A percentile compares a stretch with the other conserved stretches of the same genome.
These are phyloP conservation scores for Aspergillus carbonarius DNA, from an alignment of 2,329 filamentous ascomycete genomes.

Conservation along the genomic window DNA sequence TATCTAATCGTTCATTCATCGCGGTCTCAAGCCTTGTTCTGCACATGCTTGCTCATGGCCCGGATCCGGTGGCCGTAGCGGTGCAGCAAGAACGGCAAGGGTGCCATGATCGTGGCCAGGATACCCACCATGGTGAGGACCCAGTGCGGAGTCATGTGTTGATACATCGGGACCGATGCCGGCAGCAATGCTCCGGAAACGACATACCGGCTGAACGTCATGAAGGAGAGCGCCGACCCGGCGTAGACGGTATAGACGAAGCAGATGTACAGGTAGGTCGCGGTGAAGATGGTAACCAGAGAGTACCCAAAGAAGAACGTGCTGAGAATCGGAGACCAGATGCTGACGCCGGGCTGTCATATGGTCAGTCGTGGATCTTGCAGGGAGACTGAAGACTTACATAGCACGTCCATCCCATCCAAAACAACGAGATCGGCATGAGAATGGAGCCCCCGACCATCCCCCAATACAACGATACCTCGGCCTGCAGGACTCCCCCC, in stretches of 20 bases:
- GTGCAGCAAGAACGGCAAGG: not conserved
- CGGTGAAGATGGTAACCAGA: slow-evolving; percentile 2
- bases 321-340: not conserved
- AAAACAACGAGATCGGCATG: slow-evolving; percentile 2
- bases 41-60: not conserved
- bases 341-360: not conserved
- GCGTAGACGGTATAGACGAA: slow-evolving; percentile 2
- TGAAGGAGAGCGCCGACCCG: not conserved
- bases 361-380: not conserved
- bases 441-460: not conserved
- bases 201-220: not conserved
- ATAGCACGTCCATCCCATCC: slow-evolving; percentile 3
- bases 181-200: not conserved
- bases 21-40: not conserved
- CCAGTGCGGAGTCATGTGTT: slow-evolving; percentile 2
- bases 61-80: not conserved
- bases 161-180: not conserved
- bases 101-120: not conserved
- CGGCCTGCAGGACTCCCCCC: not conserved
- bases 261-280: not conserved
- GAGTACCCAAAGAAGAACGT: slow-evolving; percentile 1
- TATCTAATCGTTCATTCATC: not conserved
- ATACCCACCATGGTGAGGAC: slow-evolving; percentile 5
- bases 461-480: not conserved
- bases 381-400: not conserved